Base-by-base conservation (phyloP, 257 asterid genomes). In the Solanum bulbocastanum region DNA sequence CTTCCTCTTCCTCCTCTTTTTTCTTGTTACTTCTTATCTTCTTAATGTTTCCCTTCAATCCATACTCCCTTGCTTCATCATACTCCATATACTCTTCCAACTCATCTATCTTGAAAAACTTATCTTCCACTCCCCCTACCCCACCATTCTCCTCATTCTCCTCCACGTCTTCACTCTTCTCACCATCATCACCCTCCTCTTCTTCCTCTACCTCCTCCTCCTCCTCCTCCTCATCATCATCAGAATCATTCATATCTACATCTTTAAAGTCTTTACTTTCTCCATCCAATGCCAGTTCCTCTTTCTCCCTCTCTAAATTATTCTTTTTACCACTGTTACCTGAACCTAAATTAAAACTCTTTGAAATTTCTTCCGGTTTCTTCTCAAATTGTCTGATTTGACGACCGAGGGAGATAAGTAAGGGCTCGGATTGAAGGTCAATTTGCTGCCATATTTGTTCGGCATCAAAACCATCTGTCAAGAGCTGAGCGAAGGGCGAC, bases 371-470 rank as follows among this genome's bases (percentile, higher is more conserved):
- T 36, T 88, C 88, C 0, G 98, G 97, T 86, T 93, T 94, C 87
- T 94, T 94, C 93, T 97, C 97, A 44, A 95, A 93, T 49, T 89
- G 91, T 16, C 88, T 92, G 58, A 97, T 88, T 46, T 93, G 94
- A 62, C 95, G 97, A 68, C 93, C 92, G 44, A 95, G 93, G 44
- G 94, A 92, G 52, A 94, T 74, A 40, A 97, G 88, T 87, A 95
- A 83, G 5, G 98, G 98, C 90, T 93, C 93, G 7, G 96, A 87
- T 89, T 97, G 99, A 42, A 95, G 91, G 91, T 97, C 99, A 60
- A 97, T 94, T 91, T 96, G 99, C 93, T 95, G 98, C 99, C 99
- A 96, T 33, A 96, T 93, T 89, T 96, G 98, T 88, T 95, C 98
- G 6, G 94, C 93, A 71, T 94, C 96, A 71, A 91, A 94, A 0